Evolutionary conservation across 2,329 filamentous ascomycete genomes (phyloP).

Genomic region (Aspergillus quadrilineatus): DNA sequence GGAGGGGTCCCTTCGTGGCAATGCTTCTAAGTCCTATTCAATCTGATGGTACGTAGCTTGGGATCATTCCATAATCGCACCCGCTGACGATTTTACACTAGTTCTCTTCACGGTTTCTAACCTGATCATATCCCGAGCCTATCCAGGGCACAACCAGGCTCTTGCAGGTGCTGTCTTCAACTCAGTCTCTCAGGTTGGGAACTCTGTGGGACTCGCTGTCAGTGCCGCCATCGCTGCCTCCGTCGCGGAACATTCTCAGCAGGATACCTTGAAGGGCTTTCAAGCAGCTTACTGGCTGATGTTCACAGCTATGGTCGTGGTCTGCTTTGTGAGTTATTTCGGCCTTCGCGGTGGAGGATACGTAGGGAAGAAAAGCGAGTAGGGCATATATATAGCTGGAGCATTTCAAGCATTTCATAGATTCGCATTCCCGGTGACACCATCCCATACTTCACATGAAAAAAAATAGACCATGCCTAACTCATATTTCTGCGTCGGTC

Average conservation of each 20-base stretch:
- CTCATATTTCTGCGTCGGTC: too few species aligned
- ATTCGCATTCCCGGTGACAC: background rate
- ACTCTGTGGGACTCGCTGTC: slow-evolving; percentile 52
- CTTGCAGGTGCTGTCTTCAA: slow-evolving; percentile 62
- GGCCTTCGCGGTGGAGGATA: slow-evolving; percentile 3
- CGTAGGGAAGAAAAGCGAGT: slow-evolving; percentile 10
- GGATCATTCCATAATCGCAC: slow-evolving; percentile 30
- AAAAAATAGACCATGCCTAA: too few species aligned
- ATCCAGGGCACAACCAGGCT: slow-evolving; percentile 55
- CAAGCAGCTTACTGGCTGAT: slow-evolving; percentile 13
- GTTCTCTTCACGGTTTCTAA: slow-evolving; percentile 56
- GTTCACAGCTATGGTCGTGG: slow-evolving; percentile 10
- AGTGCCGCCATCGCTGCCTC: slow-evolving; percentile 45
- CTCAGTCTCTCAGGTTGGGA: slow-evolving; percentile 56
- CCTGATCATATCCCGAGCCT: slow-evolving; percentile 55
- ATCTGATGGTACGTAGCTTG: slow-evolving; percentile 35
- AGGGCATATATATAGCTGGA: background rate
- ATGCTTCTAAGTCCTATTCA: slow-evolving; percentile 46
- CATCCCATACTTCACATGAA: too few species aligned
- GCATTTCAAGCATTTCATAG: background rate
- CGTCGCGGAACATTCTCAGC: slow-evolving; percentile 41
- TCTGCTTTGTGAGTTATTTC: slow-evolving; percentile 7
- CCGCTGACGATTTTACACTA: background rate
- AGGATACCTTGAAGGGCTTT: slow-evolving; percentile 4
- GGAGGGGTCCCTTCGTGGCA: slow-evolving; percentile 47